A percentile compares a stretch with the other conserved stretches of the same genome.
These are phyloP conservation scores for Amaranthus cruentus DNA, from an alignment of 148 eudicot species.

Conservation along the genomic window DNA sequence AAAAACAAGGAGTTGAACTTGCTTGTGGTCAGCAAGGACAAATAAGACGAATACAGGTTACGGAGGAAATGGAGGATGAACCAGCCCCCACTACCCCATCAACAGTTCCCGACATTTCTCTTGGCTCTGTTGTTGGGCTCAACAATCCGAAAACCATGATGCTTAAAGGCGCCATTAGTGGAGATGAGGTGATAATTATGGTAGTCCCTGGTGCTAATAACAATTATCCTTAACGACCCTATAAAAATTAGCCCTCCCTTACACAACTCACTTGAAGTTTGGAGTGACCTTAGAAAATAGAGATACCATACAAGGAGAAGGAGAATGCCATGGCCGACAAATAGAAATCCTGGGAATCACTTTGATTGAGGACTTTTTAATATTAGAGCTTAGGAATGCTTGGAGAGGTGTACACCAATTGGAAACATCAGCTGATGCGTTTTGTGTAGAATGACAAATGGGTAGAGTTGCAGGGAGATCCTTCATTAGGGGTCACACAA, in stretches of 20 bases:
- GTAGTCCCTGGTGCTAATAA: not conserved
- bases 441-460: too few relatives aligned
- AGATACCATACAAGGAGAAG: too few relatives aligned
- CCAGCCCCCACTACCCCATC: too few relatives aligned
- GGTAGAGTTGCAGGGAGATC: too few relatives aligned
- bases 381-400: too few relatives aligned
- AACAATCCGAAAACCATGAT: not conserved
- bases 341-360: too few relatives aligned
- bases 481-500: too few relatives aligned
- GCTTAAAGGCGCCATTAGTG: not conserved
- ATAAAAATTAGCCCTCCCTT: not conserved
- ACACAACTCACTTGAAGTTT: not conserved
- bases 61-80: not conserved
- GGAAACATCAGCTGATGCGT: too few relatives aligned
- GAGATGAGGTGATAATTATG: not conserved
- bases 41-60: too few relatives aligned
- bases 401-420: too few relatives aligned
- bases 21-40: not conserved
- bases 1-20: not conserved
- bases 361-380: too few relatives aligned
- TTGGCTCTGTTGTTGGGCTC: not conserved
- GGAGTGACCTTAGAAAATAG: not conserved
- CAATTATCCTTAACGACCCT: not conserved
- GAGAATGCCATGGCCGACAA: too few relatives aligned
- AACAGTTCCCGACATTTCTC: not conserved